Percentiles rank a stretch among this genome's conserved stretches.
Conservation (phyloP, 2,329 filamentous ascomycete species). For the Botrytis sinoallii region DNA sequence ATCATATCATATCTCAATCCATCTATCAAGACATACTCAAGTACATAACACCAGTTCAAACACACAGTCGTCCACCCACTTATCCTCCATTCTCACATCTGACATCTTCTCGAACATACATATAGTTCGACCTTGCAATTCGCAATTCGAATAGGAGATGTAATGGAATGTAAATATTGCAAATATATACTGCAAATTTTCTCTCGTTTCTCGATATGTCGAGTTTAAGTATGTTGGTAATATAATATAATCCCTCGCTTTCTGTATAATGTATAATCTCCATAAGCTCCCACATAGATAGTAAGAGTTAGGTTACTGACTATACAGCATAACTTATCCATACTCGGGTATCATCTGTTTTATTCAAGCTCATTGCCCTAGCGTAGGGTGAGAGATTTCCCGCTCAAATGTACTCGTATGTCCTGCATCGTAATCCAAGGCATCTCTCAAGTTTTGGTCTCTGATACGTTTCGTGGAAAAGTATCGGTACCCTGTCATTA, state of each 20-base stretch:
- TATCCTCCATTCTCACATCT: background rate
- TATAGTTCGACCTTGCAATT: background rate
- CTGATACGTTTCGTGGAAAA: background rate
- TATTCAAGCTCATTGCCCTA: background rate
- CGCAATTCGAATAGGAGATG: no score
- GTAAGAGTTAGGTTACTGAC: background rate
- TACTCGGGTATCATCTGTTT: background rate
- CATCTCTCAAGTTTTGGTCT: background rate
- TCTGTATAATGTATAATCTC: background rate
- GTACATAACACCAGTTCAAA: background rate
- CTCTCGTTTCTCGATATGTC: background rate
- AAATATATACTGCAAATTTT: background rate
- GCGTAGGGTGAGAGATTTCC: background rate
- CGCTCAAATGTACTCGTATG: no score
- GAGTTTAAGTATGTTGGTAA: background rate
- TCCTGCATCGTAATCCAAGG: background rate
- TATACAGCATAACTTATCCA: background rate
- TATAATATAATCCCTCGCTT: background rate
- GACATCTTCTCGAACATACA: background rate
- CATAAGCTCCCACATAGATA: background rate
- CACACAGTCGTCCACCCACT: rapidly evolving
- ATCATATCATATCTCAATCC: no score
- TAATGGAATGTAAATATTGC: no score
- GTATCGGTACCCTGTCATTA: background rate
- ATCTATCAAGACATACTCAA: background rate